These are phyloP conservation scores for Hypoxylon fragiforme DNA, from an alignment of 495 filamentous ascomycete species.

Conservation along the genomic window DNA sequence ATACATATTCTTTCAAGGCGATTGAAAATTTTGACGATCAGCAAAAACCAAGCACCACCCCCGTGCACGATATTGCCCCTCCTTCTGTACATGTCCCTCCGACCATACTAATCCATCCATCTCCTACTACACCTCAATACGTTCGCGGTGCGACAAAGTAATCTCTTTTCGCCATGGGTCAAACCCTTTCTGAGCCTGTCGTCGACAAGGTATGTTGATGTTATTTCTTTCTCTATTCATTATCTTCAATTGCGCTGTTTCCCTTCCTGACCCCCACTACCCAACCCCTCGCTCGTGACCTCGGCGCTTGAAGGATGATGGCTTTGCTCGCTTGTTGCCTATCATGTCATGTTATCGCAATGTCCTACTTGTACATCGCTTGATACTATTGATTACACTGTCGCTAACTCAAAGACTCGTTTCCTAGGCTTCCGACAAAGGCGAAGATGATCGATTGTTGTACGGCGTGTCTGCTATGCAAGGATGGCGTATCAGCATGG, in stretches of 20 bases:
- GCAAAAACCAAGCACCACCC: slow-evolving; percentile 2
- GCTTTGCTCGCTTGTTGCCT: too few relatives aligned
- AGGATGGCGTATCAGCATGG: slow-evolving; percentile 99
- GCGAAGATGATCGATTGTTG: slow-evolving; percentile 88
- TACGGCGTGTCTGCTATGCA: slow-evolving; percentile 98
- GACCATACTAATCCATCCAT: slow-evolving; percentile 13
- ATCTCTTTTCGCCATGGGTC: slow-evolving; percentile 71
- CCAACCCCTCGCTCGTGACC: slow-evolving; percentile 21
- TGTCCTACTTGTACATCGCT: slow-evolving; percentile 3
- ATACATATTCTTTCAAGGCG: slow-evolving; percentile 14
- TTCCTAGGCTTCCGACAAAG: slow-evolving; percentile 76
- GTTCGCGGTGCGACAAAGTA: slow-evolving; percentile 19
- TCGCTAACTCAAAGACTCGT: slow-evolving; percentile 13
- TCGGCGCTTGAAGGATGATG: slow-evolving; percentile 30
- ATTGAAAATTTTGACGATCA: slow-evolving; percentile 35
- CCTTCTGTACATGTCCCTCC: slow-evolving; percentile 18
- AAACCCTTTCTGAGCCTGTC: slow-evolving; percentile 98
- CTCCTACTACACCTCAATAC: too few relatives aligned
- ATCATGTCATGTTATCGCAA: slow-evolving; percentile 22
- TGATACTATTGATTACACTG: slow-evolving; percentile 19
- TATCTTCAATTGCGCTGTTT: slow-evolving; percentile 25
- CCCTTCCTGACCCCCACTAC: slow-evolving; percentile 2
- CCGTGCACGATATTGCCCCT: slow-evolving; percentile 30
- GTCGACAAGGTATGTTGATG: slow-evolving; percentile 85
- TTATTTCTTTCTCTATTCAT: slow-evolving; percentile 4